Base-by-base conservation (phyloP, 345 rosid species). In the Eucalyptus virginea region DNA sequence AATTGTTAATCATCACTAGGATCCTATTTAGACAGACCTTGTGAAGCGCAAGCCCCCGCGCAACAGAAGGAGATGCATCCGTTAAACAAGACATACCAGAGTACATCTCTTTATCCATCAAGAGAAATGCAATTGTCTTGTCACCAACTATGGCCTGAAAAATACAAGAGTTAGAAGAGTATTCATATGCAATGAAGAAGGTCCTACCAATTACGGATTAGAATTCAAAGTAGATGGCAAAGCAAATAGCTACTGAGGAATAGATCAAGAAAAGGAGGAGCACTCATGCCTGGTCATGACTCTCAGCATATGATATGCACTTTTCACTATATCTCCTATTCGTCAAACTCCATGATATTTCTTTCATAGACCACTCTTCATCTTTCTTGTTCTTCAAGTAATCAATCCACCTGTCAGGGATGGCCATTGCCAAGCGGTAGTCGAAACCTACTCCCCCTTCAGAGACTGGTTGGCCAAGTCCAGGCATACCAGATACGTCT, bases 401-500 rank as follows among this genome's bases (percentile, higher is more conserved):
- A 93, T 96, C 96, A 89, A 95, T 95, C 98, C 98, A 96, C 88
- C 87, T 95, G 91, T 96, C 98, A 88, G 98, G 98, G 89, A 96
- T 93, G 81, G 94, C 98, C 98, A 96, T 96, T 28, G 96, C 96
- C 87, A 96, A 89, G 88, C 97, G 96, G 91, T 94, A 96, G 86
- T 96, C 95, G 45, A 96, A 95, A 88, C 98, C 98, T 56, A 93
- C 88, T 44, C 97, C 96, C 15, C 95, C 96, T 88, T 93, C 94
- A 88, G 93, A 91, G 89, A 95, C 96, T 87, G 94, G 93, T 90
- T 91, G 91, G 89, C 97, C 91, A 88, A 96, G 97, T 91, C 95
- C 98, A 87, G 98, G 98, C 97, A 94, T 95, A 86, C 97, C 98
- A 81, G 98, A 96, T 87, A 96, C 98, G 90, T 96, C 97, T 92